phyloP scores from a whole-genome alignment of 768 basidiomycete genomes.

The button mushroom (Agaricus bisporus) region DNA sequence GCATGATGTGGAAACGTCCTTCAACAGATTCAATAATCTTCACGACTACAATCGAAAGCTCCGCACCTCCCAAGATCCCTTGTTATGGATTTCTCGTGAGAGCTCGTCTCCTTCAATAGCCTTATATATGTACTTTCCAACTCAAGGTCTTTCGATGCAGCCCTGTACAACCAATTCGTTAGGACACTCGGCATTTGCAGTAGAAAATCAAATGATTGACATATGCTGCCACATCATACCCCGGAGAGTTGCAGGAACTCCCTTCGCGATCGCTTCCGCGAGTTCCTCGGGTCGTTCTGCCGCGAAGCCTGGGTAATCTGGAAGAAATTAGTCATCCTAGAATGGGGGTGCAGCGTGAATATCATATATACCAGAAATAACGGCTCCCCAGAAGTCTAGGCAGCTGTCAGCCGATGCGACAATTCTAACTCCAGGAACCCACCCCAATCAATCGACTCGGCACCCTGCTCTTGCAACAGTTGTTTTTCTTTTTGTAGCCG shows the following conservation, averaged over 20 bases:
- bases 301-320: constrained; percentile 89
- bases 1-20: constrained; percentile 97
- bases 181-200: constrained; percentile 3
- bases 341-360: background rate
- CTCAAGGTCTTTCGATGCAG: constrained; percentile 86
- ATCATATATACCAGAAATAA: constrained; percentile 64
- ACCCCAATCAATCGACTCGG: constrained; percentile 74
- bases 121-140: constrained; percentile 80
- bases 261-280: constrained; percentile 85
- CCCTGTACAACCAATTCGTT: constrained; percentile 39
- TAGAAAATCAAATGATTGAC: constrained; percentile 30
- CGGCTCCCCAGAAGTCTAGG: constrained; percentile 90
- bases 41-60: constrained; percentile 5
- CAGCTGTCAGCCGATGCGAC: background rate
- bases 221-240: constrained; percentile 98
- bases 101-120: constrained; percentile 75
- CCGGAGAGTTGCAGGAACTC: constrained; percentile 81
- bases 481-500: constrained; percentile 55
- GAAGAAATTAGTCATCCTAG: background rate
- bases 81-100: constrained; percentile 91
- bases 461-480: constrained; percentile 28
- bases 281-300: constrained; percentile 70
- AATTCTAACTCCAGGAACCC: constrained; percentile 17
- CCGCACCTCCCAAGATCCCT: constrained; percentile 82
- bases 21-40: constrained; percentile 5